Conservation (phyloP, 2,329 filamentous ascomycete species). For the Cordyceps sp. region DNA sequence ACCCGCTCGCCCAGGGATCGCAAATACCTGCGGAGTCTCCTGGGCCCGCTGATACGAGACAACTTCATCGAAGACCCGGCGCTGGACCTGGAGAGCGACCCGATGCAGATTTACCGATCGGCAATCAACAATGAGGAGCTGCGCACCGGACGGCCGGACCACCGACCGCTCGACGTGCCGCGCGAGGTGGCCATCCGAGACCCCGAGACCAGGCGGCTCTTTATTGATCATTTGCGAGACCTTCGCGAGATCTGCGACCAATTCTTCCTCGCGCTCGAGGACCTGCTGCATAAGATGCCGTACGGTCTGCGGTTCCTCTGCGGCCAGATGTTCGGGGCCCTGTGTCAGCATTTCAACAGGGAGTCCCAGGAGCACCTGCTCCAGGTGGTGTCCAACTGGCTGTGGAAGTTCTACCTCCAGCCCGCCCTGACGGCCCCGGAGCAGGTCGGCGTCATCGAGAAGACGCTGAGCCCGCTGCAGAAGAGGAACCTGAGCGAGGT, state of each 20-base stretch:
- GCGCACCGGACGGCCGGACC: constrained; percentile 71
- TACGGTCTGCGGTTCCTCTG: constrained; percentile 84
- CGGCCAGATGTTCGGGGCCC: constrained; percentile 66
- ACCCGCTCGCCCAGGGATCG: constrained; percentile 80
- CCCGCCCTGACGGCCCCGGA: constrained; percentile 81
- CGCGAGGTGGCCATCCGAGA: constrained; percentile 93
- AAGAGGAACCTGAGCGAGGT: constrained; percentile 87
- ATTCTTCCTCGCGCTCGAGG: constrained; percentile 68
- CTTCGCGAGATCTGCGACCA: constrained; percentile 89
- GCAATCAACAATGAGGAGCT: constrained; percentile 96
- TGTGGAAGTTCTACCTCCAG: constrained; percentile 88
- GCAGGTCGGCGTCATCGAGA: constrained; percentile 83
- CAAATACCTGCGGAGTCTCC: constrained; percentile 75
- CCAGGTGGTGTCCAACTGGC: constrained; percentile 75
- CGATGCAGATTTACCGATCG: constrained; percentile 90
- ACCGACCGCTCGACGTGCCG: constrained; percentile 66
- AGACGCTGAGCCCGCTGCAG: constrained; percentile 73
- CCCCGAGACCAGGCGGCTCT: constrained; percentile 76
- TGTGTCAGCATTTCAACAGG: constrained; percentile 61
- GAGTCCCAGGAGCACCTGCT: constrained; percentile 66
- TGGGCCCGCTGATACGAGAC: constrained; percentile 73
- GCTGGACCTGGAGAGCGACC: constrained; percentile 88
- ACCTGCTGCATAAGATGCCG: constrained; percentile 73
- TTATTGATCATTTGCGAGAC: constrained; percentile 88
- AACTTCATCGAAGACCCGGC: constrained; percentile 86